Evolutionary conservation across 176 grass and related monocot species (phyloP), one percentile per base, ranked within the genome.

Genomic region (Lolium rigidum): DNA sequence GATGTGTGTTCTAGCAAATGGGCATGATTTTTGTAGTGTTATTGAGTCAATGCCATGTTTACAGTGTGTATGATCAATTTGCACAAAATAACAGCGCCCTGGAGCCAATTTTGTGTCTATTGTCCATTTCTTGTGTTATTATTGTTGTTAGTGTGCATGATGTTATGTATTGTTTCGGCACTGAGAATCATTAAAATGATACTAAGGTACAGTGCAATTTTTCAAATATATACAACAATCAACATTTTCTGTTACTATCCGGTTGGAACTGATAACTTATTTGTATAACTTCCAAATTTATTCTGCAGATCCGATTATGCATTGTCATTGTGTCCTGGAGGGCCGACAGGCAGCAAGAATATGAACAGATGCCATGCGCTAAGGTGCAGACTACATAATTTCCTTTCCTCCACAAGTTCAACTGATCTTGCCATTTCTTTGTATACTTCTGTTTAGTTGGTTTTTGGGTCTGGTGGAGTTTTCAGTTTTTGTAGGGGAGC

Each of bases 281-380:
- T 66, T 35, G 0, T 35, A 16, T 8, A 66, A 65, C 25, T 65
- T 15, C 2, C 25, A 65, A 66, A 66, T 66, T 66, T 66, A 66
- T 66, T 31, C 28, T 66, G 35, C 63, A 94, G 92, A 72, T 89
- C 89, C 22, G 87, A 92, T 44, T 94, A 94, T 80, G 54, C 90
- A 47, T 55, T 4, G 61, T 86, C 93, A 61, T 88, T 94, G 85
- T 92, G 90, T 69, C 93, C 93, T 90, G 87, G 79, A 62, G 83
- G 61, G 51, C 83, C 85, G 28, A 81, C 85, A 54, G 70, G 59
- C 37, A 84, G 75, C 59, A 92, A 76, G 63, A 78, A 47, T 77
- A 86, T 78, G 56, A 90, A 77, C 80, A 84, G 35, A 84, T 69
- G 79, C 56, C 79, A 85, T 60, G 79, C 70, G 20, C 75, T 81